These are phyloP conservation scores for Chrysochromulina tobinii DNA, from an alignment of 78 protist species.

Conservation along the genomic window DNA sequence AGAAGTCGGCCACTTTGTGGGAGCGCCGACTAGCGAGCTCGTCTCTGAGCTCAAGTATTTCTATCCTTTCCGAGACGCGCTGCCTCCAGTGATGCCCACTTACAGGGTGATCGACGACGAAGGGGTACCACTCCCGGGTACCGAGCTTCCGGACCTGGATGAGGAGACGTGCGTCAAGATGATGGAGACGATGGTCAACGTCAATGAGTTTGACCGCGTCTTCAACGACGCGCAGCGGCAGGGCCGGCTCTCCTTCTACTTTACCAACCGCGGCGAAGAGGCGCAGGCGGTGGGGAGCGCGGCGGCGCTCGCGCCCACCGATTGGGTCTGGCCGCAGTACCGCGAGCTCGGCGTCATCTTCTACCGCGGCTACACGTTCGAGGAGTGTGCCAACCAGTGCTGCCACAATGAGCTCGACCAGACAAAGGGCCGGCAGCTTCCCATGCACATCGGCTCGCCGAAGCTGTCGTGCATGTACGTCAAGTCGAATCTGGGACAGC, in stretches of 20 bases:
- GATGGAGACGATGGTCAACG: not conserved
- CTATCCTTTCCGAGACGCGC: not conserved
- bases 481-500: constrained; percentile 27
- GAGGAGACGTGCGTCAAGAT: not conserved
- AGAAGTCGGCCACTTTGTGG: no score
- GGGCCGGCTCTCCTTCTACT: constrained; percentile 18
- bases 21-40: no score
- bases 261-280: constrained; percentile 20
- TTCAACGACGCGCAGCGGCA: constrained; percentile 30
- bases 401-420: constrained; percentile 27
- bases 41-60: not conserved
- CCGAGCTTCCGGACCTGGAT: not conserved
- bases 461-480: constrained; percentile 12
- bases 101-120: not conserved
- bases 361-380: constrained; percentile 10
- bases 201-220: not conserved
- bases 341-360: constrained; percentile 29
- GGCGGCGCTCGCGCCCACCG: not conserved
- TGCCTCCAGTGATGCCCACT: not conserved
- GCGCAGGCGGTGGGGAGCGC: not conserved
- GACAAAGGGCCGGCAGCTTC: constrained; percentile 31
- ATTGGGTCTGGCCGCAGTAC: constrained; percentile 24
- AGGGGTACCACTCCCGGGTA: not conserved
- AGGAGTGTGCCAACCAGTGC: constrained; percentile 22
- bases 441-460: constrained; percentile 18